Evolutionary conservation across 2,329 filamentous ascomycete species (phyloP).

Genomic region (Capronia americana): DNA sequence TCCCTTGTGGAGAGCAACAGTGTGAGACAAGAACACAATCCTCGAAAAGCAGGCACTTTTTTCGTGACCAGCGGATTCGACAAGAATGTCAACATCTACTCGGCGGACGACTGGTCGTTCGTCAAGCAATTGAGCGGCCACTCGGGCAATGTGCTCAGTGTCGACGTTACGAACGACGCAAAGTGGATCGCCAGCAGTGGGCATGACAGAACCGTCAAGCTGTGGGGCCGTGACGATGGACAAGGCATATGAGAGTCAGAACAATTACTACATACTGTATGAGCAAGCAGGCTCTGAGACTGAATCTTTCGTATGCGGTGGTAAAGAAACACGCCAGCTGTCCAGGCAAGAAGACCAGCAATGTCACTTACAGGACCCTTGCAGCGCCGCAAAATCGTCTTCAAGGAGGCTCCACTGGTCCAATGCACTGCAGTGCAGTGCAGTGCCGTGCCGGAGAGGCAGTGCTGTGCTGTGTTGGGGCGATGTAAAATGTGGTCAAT

Average conservation of each 20-base stretch:
- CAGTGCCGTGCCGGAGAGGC: no score
- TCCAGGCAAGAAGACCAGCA: not conserved
- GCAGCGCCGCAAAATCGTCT: not conserved
- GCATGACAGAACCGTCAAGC: conserved; percentile 91
- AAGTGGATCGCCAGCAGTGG: conserved; percentile 94
- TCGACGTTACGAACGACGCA: conserved; percentile 84
- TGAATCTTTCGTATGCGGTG: not conserved
- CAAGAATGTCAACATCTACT: conserved; percentile 93
- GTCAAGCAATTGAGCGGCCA: conserved; percentile 88
- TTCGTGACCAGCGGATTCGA: conserved; percentile 92
- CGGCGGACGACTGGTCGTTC: conserved; percentile 92
- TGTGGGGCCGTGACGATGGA: conserved; percentile 88
- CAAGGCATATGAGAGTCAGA: conserved; percentile 47
- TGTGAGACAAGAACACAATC: conserved; percentile 47
- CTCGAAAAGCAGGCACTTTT: conserved; percentile 87
- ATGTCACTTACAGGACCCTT: not conserved
- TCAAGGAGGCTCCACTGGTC: not conserved
- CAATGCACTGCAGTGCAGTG: not conserved
- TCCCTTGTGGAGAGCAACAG: conserved; percentile 32
- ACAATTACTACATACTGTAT: not conserved
- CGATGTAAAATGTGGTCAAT: not conserved
- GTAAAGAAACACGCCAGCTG: no score
- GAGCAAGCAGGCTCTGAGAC: not conserved
- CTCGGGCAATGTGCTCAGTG: conserved; percentile 87
- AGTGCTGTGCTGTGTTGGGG: not conserved